Base-by-base conservation (phyloP, 1,139 yeast species). In the Kurtzmaniella quercitrusa region DNA sequence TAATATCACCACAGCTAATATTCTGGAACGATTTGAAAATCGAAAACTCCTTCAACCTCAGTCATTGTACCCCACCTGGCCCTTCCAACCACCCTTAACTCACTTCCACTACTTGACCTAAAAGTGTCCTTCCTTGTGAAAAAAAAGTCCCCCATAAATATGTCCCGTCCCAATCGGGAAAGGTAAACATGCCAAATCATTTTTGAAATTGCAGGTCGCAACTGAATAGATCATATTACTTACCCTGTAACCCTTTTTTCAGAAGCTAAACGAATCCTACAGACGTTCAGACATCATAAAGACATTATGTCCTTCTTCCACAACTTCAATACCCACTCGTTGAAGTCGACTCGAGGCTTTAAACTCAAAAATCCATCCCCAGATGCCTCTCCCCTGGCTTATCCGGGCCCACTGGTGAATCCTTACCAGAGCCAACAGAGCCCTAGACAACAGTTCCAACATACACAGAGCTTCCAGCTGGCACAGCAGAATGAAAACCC, bases 241-340 rank as follows among this genome's bases (percentile, higher is more conserved):
- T 5, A 21, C 36, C 3, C 36, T 33, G 15, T 3, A 3, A 8
- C 11, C 17, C 36, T 12, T 16, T 9, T 14, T 17, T 14, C 11
- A 21, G 23, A 4, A n/a, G n/a, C n/a, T n/a, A n/a, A n/a, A n/a
- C n/a, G n/a, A n/a, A n/a, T n/a, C n/a, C n/a, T n/a, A n/a, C n/a
- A n/a, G n/a, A n/a, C n/a, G n/a, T n/a, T n/a, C n/a, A n/a, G n/a
- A n/a, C n/a, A n/a, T n/a, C n/a, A n/a, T n/a, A n/a, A 34, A 34
- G 19, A 36, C n/a, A 6, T 4, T 6, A 68, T 68, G 74, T 72
- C 83, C 6, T 76, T 79, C 51, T 77, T 81, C 55, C 84, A 77
- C 52, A 79, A 75, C 55, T 74, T 78, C 62, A 78, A 77, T 56
- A 73, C 81, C 2, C 82, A 77, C 50, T 68, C 81, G 11, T 69